These are phyloP conservation scores for Pharnaceum exiguum DNA, from an alignment of 148 eudicot genomes.

Conservation along the genomic window DNA sequence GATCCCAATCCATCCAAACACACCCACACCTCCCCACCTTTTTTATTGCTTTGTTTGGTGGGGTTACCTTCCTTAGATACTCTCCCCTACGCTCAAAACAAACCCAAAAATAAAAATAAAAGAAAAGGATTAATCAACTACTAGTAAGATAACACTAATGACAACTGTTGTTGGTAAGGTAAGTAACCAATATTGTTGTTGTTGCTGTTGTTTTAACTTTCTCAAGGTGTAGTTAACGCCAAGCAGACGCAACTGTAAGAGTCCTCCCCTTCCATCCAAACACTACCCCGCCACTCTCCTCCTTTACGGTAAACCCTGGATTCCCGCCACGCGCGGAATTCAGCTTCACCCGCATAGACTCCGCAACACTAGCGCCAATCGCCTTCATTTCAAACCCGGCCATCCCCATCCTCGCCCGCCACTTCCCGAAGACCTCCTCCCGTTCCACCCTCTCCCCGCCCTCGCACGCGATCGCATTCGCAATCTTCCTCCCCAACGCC, in stretches of 20 bases:
- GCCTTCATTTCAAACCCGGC: constrained; percentile 57
- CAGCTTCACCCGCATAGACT: constrained; percentile 41
- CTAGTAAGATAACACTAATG: constrained; percentile 7
- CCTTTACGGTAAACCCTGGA: constrained; percentile 64
- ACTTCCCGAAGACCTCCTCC: constrained; percentile 83
- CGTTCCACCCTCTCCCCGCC: constrained; percentile 88
- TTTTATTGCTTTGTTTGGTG: constrained; percentile 35
- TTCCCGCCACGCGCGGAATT: constrained; percentile 47
- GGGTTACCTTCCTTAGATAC: constrained; percentile 11
- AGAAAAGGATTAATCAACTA: background rate
- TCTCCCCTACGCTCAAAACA: background rate
- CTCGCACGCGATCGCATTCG: constrained; percentile 69
- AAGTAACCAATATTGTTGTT: constrained; percentile 20
- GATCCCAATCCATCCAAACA: constrained; percentile 33
- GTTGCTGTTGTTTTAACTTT: too few species aligned
- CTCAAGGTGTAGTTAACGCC: constrained; percentile 49
- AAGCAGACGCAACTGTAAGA: constrained; percentile 74
- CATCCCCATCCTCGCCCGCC: constrained; percentile 88
- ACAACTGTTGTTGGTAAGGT: constrained; percentile 24
- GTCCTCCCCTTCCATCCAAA: constrained; percentile 80
- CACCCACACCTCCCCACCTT: constrained; percentile 13
- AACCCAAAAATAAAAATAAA: background rate
- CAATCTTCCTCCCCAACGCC: constrained; percentile 58
- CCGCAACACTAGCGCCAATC: constrained; percentile 41
- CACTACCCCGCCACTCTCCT: constrained; percentile 57